These are phyloP conservation scores for Oehlia diaphana DNA, from an alignment of 192 early-diverging fungal genomes.

Conservation along the genomic window DNA sequence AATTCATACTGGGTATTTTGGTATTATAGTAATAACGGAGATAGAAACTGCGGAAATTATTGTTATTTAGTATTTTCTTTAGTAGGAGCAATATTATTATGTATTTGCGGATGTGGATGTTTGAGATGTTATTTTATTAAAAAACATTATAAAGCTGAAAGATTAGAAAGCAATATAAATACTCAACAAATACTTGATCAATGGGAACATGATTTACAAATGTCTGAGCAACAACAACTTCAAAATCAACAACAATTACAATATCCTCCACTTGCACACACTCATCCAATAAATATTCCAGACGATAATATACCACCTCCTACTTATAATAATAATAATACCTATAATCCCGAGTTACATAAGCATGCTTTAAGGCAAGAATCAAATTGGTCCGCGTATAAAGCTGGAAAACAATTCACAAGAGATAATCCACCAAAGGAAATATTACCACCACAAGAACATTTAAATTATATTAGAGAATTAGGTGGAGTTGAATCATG, in stretches of 20 bases:
- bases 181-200: not conserved
- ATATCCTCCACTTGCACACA: not conserved
- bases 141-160: not conserved
- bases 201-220: not conserved
- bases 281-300: no score
- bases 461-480: conserved; percentile 1
- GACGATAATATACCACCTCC: conserved; percentile 2
- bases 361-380: not conserved
- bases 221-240: not conserved
- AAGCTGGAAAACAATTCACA: conserved; percentile 11
- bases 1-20: conserved; percentile 18
- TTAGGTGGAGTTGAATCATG: conserved; percentile 13
- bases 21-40: conserved; percentile 18
- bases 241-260: not conserved
- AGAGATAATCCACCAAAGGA: conserved; percentile 8
- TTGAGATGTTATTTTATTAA: not conserved
- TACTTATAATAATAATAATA: not conserved
- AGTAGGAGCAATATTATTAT: conserved; percentile 7
- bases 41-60: conserved; percentile 9
- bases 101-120: not conserved
- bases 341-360: not conserved
- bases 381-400: not conserved
- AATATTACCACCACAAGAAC: conserved; percentile 2
- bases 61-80: conserved; percentile 12
- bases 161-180: not conserved